phyloP scores from a whole-genome alignment of 23 red algal species.

The Cyanidioschyzon merolae region DNA sequence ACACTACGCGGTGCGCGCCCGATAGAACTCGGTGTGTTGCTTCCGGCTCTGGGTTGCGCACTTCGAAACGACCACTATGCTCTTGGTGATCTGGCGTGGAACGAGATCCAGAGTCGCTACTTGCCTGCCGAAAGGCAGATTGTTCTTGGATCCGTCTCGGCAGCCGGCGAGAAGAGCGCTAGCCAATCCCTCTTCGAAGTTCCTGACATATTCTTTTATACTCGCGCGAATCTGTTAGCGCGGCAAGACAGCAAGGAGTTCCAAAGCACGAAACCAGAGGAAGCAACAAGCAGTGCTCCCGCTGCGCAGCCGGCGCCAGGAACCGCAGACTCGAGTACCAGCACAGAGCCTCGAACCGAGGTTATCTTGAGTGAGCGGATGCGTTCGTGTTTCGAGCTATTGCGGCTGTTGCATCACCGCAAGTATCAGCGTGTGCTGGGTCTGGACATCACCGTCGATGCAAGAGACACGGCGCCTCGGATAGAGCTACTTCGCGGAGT shows the following conservation, averaged over 20 bases:
- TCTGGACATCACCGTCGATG: background rate
- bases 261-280: background rate
- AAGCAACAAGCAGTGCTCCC: background rate
- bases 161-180: background rate
- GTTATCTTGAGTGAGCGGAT: background rate
- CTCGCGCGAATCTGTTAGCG: background rate
- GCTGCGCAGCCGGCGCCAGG: background rate
- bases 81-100: constrained; percentile 2
- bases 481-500: background rate
- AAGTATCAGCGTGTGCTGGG: background rate
- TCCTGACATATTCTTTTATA: constrained; percentile 2
- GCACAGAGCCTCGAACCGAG: background rate
- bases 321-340: background rate
- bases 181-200: background rate
- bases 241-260: background rate
- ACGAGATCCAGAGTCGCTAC: constrained; percentile 7
- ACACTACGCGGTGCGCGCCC: background rate
- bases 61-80: background rate
- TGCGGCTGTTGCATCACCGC: background rate
- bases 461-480: background rate
- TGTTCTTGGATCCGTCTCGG: background rate
- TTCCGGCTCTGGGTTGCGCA: background rate
- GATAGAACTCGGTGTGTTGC: background rate
- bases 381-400: background rate
- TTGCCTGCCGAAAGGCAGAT: background rate